Conservation (phyloP, 1,284 basidiomycete species). For the Puccinia triticina region DNA sequence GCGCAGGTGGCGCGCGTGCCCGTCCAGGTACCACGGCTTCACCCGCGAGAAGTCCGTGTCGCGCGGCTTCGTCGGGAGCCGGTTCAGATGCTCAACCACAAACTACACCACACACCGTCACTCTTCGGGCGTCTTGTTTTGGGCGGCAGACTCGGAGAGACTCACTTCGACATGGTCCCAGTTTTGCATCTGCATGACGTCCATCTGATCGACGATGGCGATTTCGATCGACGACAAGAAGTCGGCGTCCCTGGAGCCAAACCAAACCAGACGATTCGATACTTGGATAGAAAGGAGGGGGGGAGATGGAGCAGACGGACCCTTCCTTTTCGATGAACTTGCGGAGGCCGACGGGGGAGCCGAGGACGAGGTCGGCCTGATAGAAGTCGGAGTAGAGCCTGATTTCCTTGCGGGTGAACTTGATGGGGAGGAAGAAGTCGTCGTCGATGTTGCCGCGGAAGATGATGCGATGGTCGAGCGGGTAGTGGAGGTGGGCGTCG, state of each 20-base stretch:
- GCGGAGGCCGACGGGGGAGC: conserved; percentile 87
- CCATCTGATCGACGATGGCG: conserved; percentile 87
- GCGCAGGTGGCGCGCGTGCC: conserved; percentile 78
- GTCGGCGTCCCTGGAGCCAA: conserved; percentile 70
- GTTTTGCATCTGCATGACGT: conserved; percentile 95
- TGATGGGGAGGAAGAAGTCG: conserved; percentile 87
- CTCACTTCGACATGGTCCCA: conserved; percentile 93
- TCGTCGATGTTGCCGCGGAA: conserved; percentile 98
- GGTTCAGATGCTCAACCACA: conserved; percentile 79
- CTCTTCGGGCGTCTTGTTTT: background rate
- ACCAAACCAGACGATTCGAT: background rate
- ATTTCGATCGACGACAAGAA: conserved; percentile 93
- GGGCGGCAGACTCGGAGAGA: conserved; percentile 13
- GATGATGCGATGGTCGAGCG: conserved; percentile 73
- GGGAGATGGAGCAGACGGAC: background rate
- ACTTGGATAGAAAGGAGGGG: background rate
- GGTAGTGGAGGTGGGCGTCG: conserved; percentile 24
- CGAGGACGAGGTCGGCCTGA: conserved; percentile 85
- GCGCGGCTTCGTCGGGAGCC: conserved; percentile 85
- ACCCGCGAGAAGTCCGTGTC: conserved; percentile 95
- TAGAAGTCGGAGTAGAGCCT: conserved; percentile 88
- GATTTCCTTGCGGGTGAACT: conserved; percentile 80
- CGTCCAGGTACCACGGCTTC: conserved; percentile 96
- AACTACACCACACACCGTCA: conserved; percentile 64
- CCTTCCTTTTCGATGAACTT: conserved; percentile 88